Conservation (phyloP, 2,329 filamentous ascomycete genomes). For the Dothistroma pini region DNA sequence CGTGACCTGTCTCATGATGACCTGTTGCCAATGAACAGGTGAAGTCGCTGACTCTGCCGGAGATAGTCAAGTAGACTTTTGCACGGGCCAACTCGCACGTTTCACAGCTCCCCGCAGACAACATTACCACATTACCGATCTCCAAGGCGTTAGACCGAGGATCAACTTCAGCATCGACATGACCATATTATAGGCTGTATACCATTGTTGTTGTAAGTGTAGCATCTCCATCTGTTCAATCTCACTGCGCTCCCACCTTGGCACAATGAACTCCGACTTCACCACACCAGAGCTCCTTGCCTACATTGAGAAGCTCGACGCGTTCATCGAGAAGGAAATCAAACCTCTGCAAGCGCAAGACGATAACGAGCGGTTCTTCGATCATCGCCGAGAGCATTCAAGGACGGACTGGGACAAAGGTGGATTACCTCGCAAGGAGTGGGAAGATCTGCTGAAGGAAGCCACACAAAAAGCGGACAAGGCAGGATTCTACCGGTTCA, state of each 20-base stretch:
- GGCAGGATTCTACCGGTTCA: slow-evolving; percentile 59
- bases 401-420: slow-evolving; percentile 59
- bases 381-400: slow-evolving; percentile 59
- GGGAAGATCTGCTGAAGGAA: slow-evolving; percentile 54
- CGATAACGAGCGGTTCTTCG: slow-evolving; percentile 63
- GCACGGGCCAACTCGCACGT: not conserved
- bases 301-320: slow-evolving; percentile 51
- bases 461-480: slow-evolving; percentile 52
- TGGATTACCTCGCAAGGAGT: slow-evolving; percentile 56
- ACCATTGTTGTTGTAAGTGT: not conserved
- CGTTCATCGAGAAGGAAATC: slow-evolving; percentile 55
- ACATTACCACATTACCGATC: not conserved
- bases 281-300: slow-evolving; percentile 14
- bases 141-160: not conserved
- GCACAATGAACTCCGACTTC: slow-evolving; percentile 3
- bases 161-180: not conserved
- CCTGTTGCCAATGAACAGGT: not conserved
- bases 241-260: not conserved
- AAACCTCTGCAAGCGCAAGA: slow-evolving; percentile 52
- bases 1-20: not conserved
- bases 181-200: slow-evolving; percentile 2
- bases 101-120: not conserved
- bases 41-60: slow-evolving; percentile 7
- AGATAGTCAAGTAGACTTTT: slow-evolving; percentile 2
- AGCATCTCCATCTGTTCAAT: not conserved